Evolutionary conservation across 2,329 filamentous ascomycete genomes (phyloP), one percentile per base, ranked within the genome.

Genomic region (Aspergillus tanneri): DNA sequence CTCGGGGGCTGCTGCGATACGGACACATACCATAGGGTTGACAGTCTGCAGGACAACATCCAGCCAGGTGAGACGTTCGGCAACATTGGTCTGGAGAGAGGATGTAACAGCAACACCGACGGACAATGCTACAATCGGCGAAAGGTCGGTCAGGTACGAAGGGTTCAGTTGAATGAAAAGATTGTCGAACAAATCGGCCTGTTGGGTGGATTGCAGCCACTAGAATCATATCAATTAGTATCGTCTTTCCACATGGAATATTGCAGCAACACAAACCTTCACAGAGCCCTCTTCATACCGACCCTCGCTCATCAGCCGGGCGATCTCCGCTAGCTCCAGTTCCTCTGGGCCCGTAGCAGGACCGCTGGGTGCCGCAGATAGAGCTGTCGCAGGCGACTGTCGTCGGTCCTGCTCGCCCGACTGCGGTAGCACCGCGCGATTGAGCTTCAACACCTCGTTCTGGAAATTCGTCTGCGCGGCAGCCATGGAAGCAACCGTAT

Each of bases 121-220:
- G 2, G 81, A 84, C 34, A 86, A 74, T 19, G 76, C 72, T 27
- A 85, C 75, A 32, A 86, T 74, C 2, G 80, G 77, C 23, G 79
- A 76, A 14, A 85, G 73, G 30, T 73, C 70, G 14, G 69, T 69
- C 19, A 85, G 69, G 63, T 82, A 85, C 7, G 69, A 65, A 1
- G 82, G 81, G 50, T 80, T 77, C 57, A 79, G 73, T 46, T 74
- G 76, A 18, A 81, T 73, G 60, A 86, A 85, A 43, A 84, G 72
- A 22, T 76, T 73, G 63, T 84, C 80, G 60, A 85, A 86, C n/a
- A 86, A 70, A 37, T 79, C 76, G 12, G 74, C 72, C 55, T 83
- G 80, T 46, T 78, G 77, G 24, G 69, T 64, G 5, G 82, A 85
- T 70, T 84, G 81, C 39, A 86, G 72, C 83, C 83, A 86, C 73